These are phyloP conservation scores for Avena sativa DNA, from an alignment of 176 grass and related monocot genomes.

Conservation along the genomic window DNA sequence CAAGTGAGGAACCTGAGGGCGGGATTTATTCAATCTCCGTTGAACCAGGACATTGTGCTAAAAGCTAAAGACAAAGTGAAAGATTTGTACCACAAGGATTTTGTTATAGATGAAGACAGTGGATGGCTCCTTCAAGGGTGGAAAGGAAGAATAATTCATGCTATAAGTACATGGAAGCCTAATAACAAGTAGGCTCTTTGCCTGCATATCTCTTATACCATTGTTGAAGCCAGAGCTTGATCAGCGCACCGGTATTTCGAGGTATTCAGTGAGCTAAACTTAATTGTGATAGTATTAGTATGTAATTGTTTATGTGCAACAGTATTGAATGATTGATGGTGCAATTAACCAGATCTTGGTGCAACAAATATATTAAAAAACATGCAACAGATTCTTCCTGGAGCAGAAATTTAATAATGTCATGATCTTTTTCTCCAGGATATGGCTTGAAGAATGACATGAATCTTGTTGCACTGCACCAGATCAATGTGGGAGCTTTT, in stretches of 20 bases:
- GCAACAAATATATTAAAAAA: background rate
- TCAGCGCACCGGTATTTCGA: slow-evolving; percentile 2
- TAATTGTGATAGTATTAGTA: background rate
- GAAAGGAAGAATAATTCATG: slow-evolving; percentile 98
- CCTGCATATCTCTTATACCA: slow-evolving; percentile 25
- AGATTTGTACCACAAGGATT: slow-evolving; percentile 94
- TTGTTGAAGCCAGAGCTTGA: slow-evolving; percentile 25
- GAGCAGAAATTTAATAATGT: slow-evolving; percentile 14
- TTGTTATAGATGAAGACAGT: slow-evolving; percentile 92
- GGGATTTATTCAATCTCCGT: slow-evolving; percentile 74
- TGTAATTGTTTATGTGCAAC: background rate
- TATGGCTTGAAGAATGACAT: slow-evolving; percentile 28
- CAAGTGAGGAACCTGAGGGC: slow-evolving; percentile 96
- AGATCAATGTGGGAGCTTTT: slow-evolving; percentile 24
- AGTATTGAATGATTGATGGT: slow-evolving; percentile 15
- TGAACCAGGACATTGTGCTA: slow-evolving; percentile 75
- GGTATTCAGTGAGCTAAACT: slow-evolving; percentile 36
- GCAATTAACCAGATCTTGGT: background rate
- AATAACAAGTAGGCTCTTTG: slow-evolving; percentile 46
- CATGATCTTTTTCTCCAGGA: slow-evolving; percentile 37
- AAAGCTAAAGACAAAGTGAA: slow-evolving; percentile 93
- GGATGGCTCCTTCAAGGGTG: slow-evolving; percentile 95
- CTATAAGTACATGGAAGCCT: slow-evolving; percentile 90
- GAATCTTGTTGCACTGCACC: background rate
- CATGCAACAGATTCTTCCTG: slow-evolving; percentile 7